phyloP scores from a whole-genome alignment of 192 early-diverging fungal species.

The Coemansia sp. region DNA sequence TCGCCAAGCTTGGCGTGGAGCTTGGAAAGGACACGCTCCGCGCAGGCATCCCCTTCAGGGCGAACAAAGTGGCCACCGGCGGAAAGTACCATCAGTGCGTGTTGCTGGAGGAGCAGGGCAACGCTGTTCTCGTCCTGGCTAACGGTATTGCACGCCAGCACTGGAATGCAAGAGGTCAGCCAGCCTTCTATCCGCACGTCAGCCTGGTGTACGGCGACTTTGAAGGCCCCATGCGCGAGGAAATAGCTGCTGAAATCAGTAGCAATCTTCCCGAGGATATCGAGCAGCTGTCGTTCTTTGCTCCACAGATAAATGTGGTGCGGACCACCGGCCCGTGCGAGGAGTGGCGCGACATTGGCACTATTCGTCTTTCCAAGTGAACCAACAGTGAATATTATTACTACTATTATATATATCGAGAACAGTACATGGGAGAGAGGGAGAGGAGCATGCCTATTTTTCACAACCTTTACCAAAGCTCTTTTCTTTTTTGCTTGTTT shows the following conservation, averaged over 20 bases:
- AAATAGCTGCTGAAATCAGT: constrained; percentile 5
- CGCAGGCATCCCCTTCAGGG: constrained; percentile 16
- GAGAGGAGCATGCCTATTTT: not conserved
- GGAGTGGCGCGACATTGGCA: constrained; percentile 35
- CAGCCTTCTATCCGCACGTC: constrained; percentile 31
- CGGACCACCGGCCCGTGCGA: constrained; percentile 29
- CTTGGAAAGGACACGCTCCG: constrained; percentile 1
- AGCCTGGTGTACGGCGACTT: constrained; percentile 39
- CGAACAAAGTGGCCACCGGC: constrained; percentile 15
- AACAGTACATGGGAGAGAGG: too few relatives aligned
- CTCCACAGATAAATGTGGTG: constrained; percentile 24
- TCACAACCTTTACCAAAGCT: not conserved
- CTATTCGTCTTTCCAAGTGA: constrained; percentile 11
- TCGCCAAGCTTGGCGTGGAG: constrained; percentile 10
- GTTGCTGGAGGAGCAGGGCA: constrained; percentile 15
- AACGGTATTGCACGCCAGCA: constrained; percentile 29
- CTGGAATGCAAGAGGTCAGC: constrained; percentile 19
- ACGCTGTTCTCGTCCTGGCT: constrained; percentile 8
- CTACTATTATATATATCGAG: too few relatives aligned
- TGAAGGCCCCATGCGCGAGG: not conserved
- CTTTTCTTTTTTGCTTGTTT: too few relatives aligned
- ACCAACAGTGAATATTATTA: too few relatives aligned
- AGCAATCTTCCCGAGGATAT: constrained; percentile 19
- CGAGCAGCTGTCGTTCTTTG: constrained; percentile 19
- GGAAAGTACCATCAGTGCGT: constrained; percentile 37